These are phyloP conservation scores for Azolla pinnata DNA, from an alignment of 75 land plant genomes.

Conservation along the genomic window DNA sequence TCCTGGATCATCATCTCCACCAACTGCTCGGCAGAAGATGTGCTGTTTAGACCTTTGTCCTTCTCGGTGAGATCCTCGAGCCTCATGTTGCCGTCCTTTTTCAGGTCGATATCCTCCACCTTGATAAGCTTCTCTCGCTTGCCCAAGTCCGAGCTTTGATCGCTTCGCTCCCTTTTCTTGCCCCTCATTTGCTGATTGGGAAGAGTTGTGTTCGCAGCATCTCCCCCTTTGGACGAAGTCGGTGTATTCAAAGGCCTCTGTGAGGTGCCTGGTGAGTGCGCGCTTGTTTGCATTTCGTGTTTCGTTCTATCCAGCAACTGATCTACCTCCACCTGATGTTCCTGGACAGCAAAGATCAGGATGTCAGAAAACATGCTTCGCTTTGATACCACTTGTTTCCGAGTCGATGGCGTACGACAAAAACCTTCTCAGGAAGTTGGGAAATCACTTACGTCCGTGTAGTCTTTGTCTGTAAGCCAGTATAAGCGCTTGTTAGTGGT, in stretches of 20 bases:
- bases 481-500: constrained; percentile 71
- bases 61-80: constrained; percentile 23
- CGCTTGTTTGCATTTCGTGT: constrained; percentile 38
- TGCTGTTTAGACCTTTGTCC: constrained; percentile 30
- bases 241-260: constrained; percentile 18
- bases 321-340: constrained; percentile 46
- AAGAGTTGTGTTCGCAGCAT: constrained; percentile 8
- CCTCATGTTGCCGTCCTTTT: constrained; percentile 25
- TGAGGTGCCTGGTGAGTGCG: constrained; percentile 33
- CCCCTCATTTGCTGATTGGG: constrained; percentile 19
- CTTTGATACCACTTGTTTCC: neutral
- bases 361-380: neutral
- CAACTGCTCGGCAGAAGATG: constrained; percentile 25
- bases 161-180: constrained; percentile 36
- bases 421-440: neutral
- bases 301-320: constrained; percentile 34
- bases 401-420: neutral
- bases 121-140: constrained; percentile 25
- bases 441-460: constrained; percentile 66
- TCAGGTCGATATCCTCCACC: constrained; percentile 21
- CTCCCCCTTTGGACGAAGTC: constrained; percentile 13
- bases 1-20: constrained; percentile 35
- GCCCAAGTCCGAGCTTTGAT: constrained; percentile 15
- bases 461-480: constrained; percentile 94
- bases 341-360: constrained; percentile 18